These are phyloP conservation scores for Phaeolepiota aurea DNA, from an alignment of 768 basidiomycete genomes.

Conservation along the genomic window DNA sequence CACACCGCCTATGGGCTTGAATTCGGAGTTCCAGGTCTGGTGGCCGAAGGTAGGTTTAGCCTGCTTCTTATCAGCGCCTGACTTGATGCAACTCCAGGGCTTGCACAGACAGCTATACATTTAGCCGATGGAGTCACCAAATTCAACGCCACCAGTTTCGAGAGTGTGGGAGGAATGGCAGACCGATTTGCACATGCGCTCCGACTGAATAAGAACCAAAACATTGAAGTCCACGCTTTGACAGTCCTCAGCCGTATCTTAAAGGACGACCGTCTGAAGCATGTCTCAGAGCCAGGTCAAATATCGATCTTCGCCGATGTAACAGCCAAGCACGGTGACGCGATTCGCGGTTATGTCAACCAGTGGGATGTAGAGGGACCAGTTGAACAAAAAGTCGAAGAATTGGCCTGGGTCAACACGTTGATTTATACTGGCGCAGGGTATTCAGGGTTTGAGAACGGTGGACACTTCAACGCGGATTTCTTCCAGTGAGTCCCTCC, in stretches of 20 bases:
- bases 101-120: slow-evolving; percentile 14
- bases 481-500: slow-evolving; percentile 39
- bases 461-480: slow-evolving; percentile 30
- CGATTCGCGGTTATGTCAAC: slow-evolving; percentile 20
- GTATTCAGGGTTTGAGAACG: slow-evolving; percentile 6
- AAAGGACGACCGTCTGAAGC: slow-evolving; percentile 25
- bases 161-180: neutral
- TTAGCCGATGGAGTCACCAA: neutral
- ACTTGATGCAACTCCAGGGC: too few relatives aligned
- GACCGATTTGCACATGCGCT: neutral
- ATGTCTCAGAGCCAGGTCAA: slow-evolving; percentile 1
- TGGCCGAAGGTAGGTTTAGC: slow-evolving; percentile 45
- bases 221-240: slow-evolving; percentile 26
- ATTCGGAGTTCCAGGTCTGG: slow-evolving; percentile 41
- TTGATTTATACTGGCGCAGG: slow-evolving; percentile 35
- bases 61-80: neutral
- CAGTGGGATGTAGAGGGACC: slow-evolving; percentile 20
- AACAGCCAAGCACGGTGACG: slow-evolving; percentile 21
- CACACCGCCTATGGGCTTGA: slow-evolving; percentile 53
- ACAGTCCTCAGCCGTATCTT: slow-evolving; percentile 37
- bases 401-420: slow-evolving; percentile 38
- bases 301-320: slow-evolving; percentile 16
- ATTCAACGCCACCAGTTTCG: neutral
- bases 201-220: neutral
- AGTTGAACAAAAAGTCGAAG: slow-evolving; percentile 39